Evolutionary conservation across 495 filamentous ascomycete species (phyloP), one percentile per base, ranked within the genome.

Genomic region (Stereocaulon alpinum): DNA sequence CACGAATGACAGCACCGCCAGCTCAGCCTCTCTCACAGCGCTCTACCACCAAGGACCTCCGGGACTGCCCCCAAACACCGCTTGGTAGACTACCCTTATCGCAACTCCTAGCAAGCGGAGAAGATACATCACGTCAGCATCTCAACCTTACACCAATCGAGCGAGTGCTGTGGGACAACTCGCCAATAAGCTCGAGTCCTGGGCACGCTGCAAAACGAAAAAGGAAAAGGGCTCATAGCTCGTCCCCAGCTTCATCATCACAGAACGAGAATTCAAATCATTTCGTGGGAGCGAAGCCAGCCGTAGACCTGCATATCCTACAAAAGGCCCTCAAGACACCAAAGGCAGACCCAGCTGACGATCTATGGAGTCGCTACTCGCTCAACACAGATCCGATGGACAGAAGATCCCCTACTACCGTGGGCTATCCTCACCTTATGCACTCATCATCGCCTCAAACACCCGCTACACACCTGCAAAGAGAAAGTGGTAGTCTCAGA

Each of bases 321-420:
- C 77, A 81, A 41, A 69, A 75, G n/a, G 71, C 78, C 2, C 73
- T 87, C 40, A 84, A 79, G 55, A 91, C 90, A 0, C 88, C 89
- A 27, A 84, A 87, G 59, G 81, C 84, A 45, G 93, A 98, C 69
- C 86, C 92, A 29, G 86, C 86, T 0, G 72, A 82, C 37, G 91
- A 95, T 55, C 72, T 96, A n/a, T 95, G 89, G 91, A 88, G 85
- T 63, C 83, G 86, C 20, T 94, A 62, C n/a, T 63, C 61, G 10
- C 43, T 63, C 15, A 64, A 64, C 22, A 55, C 77, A 37, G 56
- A 73, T 9, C 61, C 64, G 24, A 61, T 62, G 64, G 40, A 66
- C 66, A 4, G 63, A 64, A 0, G 59, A 64, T 45, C 72, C 65
- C 22, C 70, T 72, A 3, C 68, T 68, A 32, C 74, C 71, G 24